Base-by-base conservation (phyloP, 305 asterid genomes). In the Rubia tinctorum region DNA sequence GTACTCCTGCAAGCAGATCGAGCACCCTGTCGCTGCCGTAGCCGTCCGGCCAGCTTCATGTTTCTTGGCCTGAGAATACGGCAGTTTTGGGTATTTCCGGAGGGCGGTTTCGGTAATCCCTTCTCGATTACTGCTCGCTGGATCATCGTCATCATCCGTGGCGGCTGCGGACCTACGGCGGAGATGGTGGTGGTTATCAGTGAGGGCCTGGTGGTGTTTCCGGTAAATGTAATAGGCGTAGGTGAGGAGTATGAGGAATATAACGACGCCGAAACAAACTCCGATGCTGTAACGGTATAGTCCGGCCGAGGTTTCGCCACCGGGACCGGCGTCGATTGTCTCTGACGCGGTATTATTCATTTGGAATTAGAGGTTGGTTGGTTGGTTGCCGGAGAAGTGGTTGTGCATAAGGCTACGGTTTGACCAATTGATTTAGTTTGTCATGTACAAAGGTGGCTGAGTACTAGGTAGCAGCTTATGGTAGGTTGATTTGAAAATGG, bases 1-100 rank as follows among this genome's bases (percentile, higher is more conserved):
- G 68, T 78, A 86, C 43, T 86, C 87, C n/a, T 82, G 82, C 77
- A 86, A 66, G 55, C 84, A 86, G 9, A 86, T 82, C 0, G 86
- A 49, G 68, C 89, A 85, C 6, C 77, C 79, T 20, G 80, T 20
- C 4, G 76, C 86, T 1, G 78, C 44, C 42, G 11, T 44, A 22
- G 40, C 42, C 66, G 17, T 13, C 40, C 20, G 40, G 68, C 44
- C 68, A 25, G 1, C 43, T 23, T 49, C 72, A 2, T 25, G 49
- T 25, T 44, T 27, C 68, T 56, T 74, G 68, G 63, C 60, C 27
- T 74, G 49, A 40, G 73, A 74, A 56, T 40, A 74, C 1, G 45
- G 61, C 12, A 66, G 37, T 43, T 74, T 56, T 25, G 78, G 78
- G 14, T 17, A 66, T 44, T 39, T 39, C 7, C 53, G 22, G 27